These are phyloP conservation scores for Glomus cerebriforme DNA, from an alignment of 192 early-diverging fungal genomes.

Conservation along the genomic window DNA sequence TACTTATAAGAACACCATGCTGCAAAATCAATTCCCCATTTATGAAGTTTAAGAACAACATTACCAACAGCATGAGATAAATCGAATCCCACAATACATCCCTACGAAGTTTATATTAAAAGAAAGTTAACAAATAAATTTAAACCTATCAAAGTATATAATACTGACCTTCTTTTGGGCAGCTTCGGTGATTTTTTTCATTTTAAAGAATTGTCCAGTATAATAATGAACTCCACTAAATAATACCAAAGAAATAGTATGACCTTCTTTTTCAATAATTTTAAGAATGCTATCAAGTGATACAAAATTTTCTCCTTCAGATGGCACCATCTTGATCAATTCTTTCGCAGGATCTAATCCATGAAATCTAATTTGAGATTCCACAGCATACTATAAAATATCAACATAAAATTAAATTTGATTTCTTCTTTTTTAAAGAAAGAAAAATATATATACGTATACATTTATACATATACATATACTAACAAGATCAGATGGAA, in stretches of 20 bases:
- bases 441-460: not conserved
- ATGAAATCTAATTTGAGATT: conserved; percentile 88
- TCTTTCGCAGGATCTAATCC: conserved; percentile 67
- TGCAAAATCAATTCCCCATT: conserved; percentile 98
- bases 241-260: conserved; percentile 82
- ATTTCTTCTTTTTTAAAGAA: not conserved
- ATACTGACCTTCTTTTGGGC: conserved; percentile 70
- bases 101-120: conserved; percentile 46
- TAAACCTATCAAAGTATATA: not conserved
- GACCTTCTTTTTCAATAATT: conserved; percentile 70
- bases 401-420: not conserved
- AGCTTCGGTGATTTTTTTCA: conserved; percentile 79
- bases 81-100: conserved; percentile 92
- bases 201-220: conserved; percentile 88
- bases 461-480: not conserved
- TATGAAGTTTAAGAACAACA: conserved; percentile 83
- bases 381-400: conserved; percentile 73
- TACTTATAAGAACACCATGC: conserved; percentile 99
- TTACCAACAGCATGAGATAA: conserved; percentile 96
- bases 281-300: conserved; percentile 82
- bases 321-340: conserved; percentile 75
- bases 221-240: conserved; percentile 95
- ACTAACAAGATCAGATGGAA: conserved; percentile 87
- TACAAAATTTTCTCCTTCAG: conserved; percentile 69
- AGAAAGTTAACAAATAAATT: not conserved